Evolutionary conservation across 1,284 basidiomycete genomes (phyloP), one percentile per base, ranked within the genome.

Genomic region (Cutaneotrichosporon mucoides): DNA sequence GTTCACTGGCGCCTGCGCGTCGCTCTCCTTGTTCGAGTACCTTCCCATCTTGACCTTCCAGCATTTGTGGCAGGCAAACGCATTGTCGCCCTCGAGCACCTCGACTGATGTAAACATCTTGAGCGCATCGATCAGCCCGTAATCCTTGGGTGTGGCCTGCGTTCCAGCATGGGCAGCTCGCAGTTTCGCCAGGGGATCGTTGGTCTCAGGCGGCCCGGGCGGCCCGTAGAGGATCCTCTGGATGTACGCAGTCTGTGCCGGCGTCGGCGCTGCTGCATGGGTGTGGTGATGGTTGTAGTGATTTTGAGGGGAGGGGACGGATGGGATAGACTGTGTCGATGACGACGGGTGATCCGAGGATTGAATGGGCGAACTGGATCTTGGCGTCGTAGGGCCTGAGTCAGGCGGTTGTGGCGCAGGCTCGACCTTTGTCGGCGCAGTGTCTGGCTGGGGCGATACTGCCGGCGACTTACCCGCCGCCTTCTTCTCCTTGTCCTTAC

Each of bases 1-100:
- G 33, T 53, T 53, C 24, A 24, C 24, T 24, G 24, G 24, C 24
- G 24, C 24, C 24, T 24, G 24, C 24, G 24, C 24, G 24, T 24
- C 24, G 24, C 24, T 24, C 24, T 24, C 24, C 24, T 24, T 24
- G 24, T 24, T 24, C 33, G 53, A 33, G 60, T 76, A 76, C 45
- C 63, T 59, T 5, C 76, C 75, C 36, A 67, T 68, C 62, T 77
- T 76, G 66, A 75, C 66, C 79, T 92, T 90, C 93, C 93, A 97
- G 79, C 93, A 97, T 58, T 88, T 84, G 67, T 89, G 84, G 75
- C 93, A 97, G 0, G 92, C 90, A 62, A 96, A 94, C 79, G 87
- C 88, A 69, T 97, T 96, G 66, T 95, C 92, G 1, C 91, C 92
- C 66, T 96, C 90, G 36, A 97, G 79, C 6, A 92, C 84, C 72